phyloP scores from a whole-genome alignment of 164 flowering plant species.

The Chloranthus sessilifolius region DNA sequence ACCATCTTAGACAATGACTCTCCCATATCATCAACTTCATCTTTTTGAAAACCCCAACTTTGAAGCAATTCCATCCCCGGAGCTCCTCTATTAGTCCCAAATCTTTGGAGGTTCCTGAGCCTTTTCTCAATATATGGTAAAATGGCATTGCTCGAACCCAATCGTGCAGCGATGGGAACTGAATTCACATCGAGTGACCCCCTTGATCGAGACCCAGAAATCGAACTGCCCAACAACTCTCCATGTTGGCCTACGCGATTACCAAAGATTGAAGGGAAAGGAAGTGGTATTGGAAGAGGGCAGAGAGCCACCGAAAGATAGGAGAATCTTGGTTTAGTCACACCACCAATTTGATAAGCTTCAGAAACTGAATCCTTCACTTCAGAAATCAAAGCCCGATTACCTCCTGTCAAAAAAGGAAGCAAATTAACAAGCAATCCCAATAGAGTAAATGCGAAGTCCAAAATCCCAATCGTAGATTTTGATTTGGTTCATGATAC shows the following conservation, averaged over 20 bases:
- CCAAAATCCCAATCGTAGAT: too few species aligned
- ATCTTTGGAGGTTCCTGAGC: slow-evolving; percentile 47
- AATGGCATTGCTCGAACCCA: slow-evolving; percentile 71
- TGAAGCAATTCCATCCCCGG: slow-evolving; percentile 46
- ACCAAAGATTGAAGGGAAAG: slow-evolving; percentile 77
- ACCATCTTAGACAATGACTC: slow-evolving; percentile 68
- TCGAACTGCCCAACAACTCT: slow-evolving; percentile 41
- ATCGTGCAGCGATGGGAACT: slow-evolving; percentile 83
- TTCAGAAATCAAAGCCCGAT: slow-evolving; percentile 49
- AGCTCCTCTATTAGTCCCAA: slow-evolving; percentile 62
- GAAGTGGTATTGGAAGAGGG: slow-evolving; percentile 89
- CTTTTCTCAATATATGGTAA: slow-evolving; percentile 67
- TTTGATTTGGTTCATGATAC: too few species aligned
- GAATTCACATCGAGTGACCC: slow-evolving; percentile 81
- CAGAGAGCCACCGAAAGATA: slow-evolving; percentile 68
- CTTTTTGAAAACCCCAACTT: slow-evolving; percentile 80
- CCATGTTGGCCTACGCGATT: slow-evolving; percentile 60
- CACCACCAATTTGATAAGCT: slow-evolving; percentile 37
- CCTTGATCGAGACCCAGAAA: slow-evolving; percentile 29
- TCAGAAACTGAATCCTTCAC: slow-evolving; percentile 49
- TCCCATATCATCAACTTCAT: slow-evolving; percentile 73
- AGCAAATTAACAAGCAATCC: too few species aligned
- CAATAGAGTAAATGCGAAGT: too few species aligned
- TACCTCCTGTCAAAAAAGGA: slow-evolving; percentile 37
- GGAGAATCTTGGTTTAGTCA: slow-evolving; percentile 49